Base-by-base conservation (phyloP, 495 filamentous ascomycete genomes). In the Sporormia fimetaria region DNA sequence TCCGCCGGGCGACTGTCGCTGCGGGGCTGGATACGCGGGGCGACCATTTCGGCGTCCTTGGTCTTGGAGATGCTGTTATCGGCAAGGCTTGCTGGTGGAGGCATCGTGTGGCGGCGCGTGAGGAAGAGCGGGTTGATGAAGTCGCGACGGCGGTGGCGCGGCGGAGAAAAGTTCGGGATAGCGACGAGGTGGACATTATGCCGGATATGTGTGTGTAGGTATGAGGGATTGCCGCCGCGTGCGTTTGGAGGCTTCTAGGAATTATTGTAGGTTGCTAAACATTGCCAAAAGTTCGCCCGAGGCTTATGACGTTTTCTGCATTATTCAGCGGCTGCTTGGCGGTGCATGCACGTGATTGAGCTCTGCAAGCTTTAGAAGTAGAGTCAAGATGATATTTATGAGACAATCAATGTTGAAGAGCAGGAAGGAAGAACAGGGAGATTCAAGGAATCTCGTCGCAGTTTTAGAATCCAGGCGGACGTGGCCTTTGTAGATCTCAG, bases 1-100 rank as follows among this genome's bases (percentile, higher is more conserved):
- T 85, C 24, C 90, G 82, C 12, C 52, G 37, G 11, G 41, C 37
- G 35, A 34, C 12, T 33, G 42, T 6, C 21, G 35, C 17, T 25
- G 4, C 29, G 16, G 46, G 20, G 8, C 16, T 18, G 15, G 37
- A 14, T 11, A 44, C 14, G 1, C 14, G 25, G 16, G 24, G 42
- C 12, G 6, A 34, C 45, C 42, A 55, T 51, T 22, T 33, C 17
- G 39, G 29, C 14, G 30, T 12, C 7, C 21, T 40, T 9, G 42
- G 47, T 30, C 43, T 42, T 17, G 38, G 33, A 12, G 51, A 50
- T 23, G 38, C 22, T 27, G 47, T 47, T 2, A 47, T 44, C n/a
- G 42, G 37, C 18, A 42, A 37, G 9, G 38, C 10, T 21, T 21
- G 30, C n/a, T 55, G 46, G 28, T 43, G 42, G 11, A 55, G 22